These are phyloP conservation scores for Stagonosporopsis cucurbitacearum DNA, from an alignment of 2,329 filamentous ascomycete species.

Conservation along the genomic window DNA sequence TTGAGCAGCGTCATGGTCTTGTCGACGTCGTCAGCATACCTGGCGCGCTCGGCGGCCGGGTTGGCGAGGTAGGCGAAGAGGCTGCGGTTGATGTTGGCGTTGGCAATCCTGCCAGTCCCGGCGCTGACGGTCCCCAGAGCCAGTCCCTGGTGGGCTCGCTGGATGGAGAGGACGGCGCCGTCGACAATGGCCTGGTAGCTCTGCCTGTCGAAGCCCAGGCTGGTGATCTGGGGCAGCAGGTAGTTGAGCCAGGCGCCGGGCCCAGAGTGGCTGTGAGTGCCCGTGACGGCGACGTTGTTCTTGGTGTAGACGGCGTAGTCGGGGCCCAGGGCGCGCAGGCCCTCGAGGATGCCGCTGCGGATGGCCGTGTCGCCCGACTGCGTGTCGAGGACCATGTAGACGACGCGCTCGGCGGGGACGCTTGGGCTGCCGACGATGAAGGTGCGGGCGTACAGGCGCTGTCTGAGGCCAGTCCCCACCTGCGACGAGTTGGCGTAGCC, in stretches of 20 bases:
- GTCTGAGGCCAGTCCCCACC: conserved; percentile 80
- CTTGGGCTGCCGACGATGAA: conserved; percentile 81
- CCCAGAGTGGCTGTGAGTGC: conserved; percentile 91
- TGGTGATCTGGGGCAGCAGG: conserved; percentile 88
- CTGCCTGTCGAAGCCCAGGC: conserved; percentile 82
- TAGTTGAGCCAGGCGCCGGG: conserved; percentile 96
- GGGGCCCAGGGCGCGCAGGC: conserved; percentile 70
- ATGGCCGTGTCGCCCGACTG: conserved; percentile 89
- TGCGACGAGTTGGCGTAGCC: conserved; percentile 90
- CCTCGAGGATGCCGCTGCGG: conserved; percentile 83
- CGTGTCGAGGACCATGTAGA: conserved; percentile 87
- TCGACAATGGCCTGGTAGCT: conserved; percentile 90
- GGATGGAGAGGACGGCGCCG: conserved; percentile 81
- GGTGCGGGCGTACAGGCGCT: conserved; percentile 85
- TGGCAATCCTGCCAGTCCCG: conserved; percentile 71
- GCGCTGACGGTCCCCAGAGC: conserved; percentile 73
- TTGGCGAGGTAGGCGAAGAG: conserved; percentile 88
- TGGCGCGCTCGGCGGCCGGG: conserved; percentile 73
- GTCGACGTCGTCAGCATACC: conserved; percentile 72
- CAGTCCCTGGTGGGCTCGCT: conserved; percentile 77
- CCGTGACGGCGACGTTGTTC: conserved; percentile 86
- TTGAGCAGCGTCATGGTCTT: conserved; percentile 81
- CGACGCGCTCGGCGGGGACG: conserved; percentile 73
- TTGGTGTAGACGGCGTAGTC: conserved; percentile 78
- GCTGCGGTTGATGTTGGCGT: conserved; percentile 89